A percentile compares a stretch with the other conserved stretches of the same genome.
These are phyloP conservation scores for Lactifluus piperatus DNA, from an alignment of 768 basidiomycete genomes.

Conservation along the genomic window DNA sequence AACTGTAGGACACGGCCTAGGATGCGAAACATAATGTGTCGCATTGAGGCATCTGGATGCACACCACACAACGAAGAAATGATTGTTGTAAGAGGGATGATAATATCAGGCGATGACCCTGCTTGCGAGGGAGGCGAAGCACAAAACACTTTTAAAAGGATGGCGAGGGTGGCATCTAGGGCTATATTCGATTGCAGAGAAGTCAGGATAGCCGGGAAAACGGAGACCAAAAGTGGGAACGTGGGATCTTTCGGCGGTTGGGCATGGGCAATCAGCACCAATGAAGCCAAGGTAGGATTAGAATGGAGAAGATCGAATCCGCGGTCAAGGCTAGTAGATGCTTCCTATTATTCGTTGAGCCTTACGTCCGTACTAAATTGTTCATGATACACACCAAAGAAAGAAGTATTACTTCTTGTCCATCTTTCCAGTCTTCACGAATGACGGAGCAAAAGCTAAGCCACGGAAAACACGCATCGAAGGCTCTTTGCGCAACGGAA, in stretches of 20 bases:
- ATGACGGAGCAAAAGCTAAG: conserved; percentile 7
- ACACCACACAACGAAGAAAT: conserved; percentile 51
- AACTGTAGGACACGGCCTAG: conserved; percentile 45
- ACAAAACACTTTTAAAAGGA: conserved; percentile 37
- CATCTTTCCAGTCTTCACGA: conserved; percentile 17
- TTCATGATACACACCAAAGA: conserved; percentile 16
- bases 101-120: conserved; percentile 36
- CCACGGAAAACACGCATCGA: conserved; percentile 15
- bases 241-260: neutral
- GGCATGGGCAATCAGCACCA: conserved; percentile 17
- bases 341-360: neutral
- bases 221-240: conserved; percentile 18
- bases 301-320: conserved; percentile 9
- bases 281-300: conserved; percentile 10
- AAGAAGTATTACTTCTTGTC: conserved; percentile 13
- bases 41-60: conserved; percentile 48
- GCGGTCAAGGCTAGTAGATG: conserved; percentile 7
- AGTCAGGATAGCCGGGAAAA: conserved; percentile 37
- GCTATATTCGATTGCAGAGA: conserved; percentile 46
- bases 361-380: neutral
- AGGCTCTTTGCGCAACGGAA: conserved; percentile 13
- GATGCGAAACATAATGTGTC: conserved; percentile 55
- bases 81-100: conserved; percentile 39
- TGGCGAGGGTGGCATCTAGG: conserved; percentile 52
- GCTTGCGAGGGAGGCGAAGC: conserved; percentile 8